A percentile compares a stretch with the other conserved stretches of the same genome.
Conservation (phyloP, 441 rosid genomes). For the Bruguiera hainesii region DNA sequence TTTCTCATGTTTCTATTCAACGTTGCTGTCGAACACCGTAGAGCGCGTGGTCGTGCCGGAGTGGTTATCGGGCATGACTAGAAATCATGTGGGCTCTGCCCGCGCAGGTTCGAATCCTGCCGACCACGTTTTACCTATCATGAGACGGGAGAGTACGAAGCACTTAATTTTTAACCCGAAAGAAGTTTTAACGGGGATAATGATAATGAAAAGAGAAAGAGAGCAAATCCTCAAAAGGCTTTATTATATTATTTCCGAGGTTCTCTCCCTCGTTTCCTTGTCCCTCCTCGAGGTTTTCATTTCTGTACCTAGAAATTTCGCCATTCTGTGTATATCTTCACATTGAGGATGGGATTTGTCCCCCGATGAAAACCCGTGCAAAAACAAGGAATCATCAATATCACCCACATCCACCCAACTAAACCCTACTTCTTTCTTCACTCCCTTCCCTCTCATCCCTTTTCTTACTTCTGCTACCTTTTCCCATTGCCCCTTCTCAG, state of each 20-base stretch:
- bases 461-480: constrained; percentile 55
- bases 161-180: too few species aligned
- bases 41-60: constrained; percentile 54
- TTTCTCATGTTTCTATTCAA: too few species aligned
- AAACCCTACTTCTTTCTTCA: constrained; percentile 73
- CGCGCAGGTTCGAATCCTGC: constrained; percentile 99
- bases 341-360: constrained; percentile 58
- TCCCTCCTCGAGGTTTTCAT: constrained; percentile 49
- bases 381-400: constrained; percentile 35
- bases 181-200: too few species aligned
- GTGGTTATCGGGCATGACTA: constrained; percentile 85
- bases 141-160: too few species aligned
- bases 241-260: neutral
- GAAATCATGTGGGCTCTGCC: constrained; percentile 97
- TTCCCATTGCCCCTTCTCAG: constrained; percentile 80
- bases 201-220: too few species aligned
- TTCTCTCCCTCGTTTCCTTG: constrained; percentile 13
- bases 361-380: constrained; percentile 73
- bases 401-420: constrained; percentile 80
- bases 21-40: too few species aligned
- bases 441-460: constrained; percentile 68
- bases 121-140: constrained; percentile 44
- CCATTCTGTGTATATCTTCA: constrained; percentile 52
- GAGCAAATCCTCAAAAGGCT: neutral
- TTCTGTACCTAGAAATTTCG: constrained; percentile 48